Conservation (phyloP, 2,329 filamentous ascomycete genomes). For the Trichoderma sp. region DNA sequence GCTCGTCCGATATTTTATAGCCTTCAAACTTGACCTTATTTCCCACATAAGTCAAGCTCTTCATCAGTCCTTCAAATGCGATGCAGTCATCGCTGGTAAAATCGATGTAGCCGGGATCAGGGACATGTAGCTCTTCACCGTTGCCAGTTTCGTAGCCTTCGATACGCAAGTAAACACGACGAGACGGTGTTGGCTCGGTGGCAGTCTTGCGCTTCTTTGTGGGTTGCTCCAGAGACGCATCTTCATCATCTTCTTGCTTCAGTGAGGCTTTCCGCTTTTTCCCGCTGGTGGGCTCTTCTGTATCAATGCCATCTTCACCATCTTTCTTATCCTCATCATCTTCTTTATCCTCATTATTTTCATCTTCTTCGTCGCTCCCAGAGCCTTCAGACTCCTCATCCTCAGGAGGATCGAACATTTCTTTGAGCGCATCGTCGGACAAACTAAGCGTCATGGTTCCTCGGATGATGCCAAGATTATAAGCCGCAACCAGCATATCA, state of each 20-base stretch:
- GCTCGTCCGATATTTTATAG: slow-evolving; percentile 5
- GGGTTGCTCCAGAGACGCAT: background rate
- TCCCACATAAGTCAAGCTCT: background rate
- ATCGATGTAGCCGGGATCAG: background rate
- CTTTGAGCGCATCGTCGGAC: background rate
- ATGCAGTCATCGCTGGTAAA: background rate
- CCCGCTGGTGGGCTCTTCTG: background rate
- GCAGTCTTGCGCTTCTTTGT: background rate
- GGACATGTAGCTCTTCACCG: background rate
- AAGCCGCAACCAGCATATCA: background rate
- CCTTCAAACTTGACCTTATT: background rate
- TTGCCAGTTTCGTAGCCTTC: background rate
- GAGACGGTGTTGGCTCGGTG: background rate
- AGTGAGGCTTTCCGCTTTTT: background rate
- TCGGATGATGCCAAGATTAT: background rate
- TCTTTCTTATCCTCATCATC: background rate
- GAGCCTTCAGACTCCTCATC: background rate
- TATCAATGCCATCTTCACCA: background rate
- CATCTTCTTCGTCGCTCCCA: background rate
- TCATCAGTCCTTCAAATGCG: background rate
- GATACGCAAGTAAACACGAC: slow-evolving; percentile 2
- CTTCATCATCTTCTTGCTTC: background rate
- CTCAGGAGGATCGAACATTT: background rate
- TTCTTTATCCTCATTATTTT: background rate
- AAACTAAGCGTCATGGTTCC: slow-evolving; percentile 10